Percentiles rank a stretch among this genome's conserved stretches.
Evolutionary conservation across 2,329 filamentous ascomycete genomes (phyloP).

Genomic region (Botrytis paeoniae): DNA sequence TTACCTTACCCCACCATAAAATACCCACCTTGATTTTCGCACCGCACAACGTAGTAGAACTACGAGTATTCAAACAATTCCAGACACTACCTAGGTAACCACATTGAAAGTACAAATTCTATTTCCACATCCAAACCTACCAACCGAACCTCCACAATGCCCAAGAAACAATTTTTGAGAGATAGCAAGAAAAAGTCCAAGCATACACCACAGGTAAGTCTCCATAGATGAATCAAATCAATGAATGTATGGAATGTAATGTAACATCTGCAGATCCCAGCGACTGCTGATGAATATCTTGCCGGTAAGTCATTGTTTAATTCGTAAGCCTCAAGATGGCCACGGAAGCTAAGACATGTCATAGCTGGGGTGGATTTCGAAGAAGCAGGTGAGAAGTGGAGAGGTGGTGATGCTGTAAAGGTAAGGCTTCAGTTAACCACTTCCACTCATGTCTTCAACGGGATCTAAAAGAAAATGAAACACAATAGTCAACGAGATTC

Average conservation of each 20-base stretch:
- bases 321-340: not conserved
- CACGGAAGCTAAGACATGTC: conserved; percentile 21
- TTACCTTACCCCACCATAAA: not conserved
- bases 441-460: not conserved
- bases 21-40: not conserved
- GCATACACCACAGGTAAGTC: conserved; percentile 32
- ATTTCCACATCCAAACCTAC: not conserved
- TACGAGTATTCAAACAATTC: not conserved
- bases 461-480: conserved; percentile 1
- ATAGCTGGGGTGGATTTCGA: conserved; percentile 64
- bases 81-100: not conserved
- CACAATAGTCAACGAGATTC: conserved; percentile 43
- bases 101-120: not conserved
- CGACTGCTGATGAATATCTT: conserved; percentile 65
- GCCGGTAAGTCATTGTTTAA: conserved; percentile 45
- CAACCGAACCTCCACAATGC: conserved; percentile 25
- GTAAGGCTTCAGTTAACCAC: conserved; percentile 22
- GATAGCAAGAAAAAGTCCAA: conserved; percentile 42
- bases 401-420: conserved; percentile 66
- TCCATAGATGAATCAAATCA: not conserved
- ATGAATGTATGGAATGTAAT: not conserved
- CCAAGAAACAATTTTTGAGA: conserved; percentile 40
- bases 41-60: not conserved
- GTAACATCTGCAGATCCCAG: conserved; percentile 44
- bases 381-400: conserved; percentile 72